Percentiles rank a stretch among this genome's conserved stretches.
These are phyloP conservation scores for Plasmodium falciparum DNA, from an alignment of 169 alveolate species.

Conservation along the genomic window DNA sequence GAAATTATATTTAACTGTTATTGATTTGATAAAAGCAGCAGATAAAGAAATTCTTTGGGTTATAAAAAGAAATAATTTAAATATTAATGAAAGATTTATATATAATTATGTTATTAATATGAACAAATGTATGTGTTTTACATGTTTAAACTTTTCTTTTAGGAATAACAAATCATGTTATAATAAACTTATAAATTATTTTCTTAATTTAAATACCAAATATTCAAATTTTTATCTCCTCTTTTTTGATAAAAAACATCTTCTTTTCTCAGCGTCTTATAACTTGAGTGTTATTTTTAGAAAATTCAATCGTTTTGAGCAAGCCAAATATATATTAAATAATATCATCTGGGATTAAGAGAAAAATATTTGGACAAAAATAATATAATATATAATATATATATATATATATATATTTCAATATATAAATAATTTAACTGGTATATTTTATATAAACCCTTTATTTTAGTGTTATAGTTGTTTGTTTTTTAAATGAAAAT, in stretches of 20 bases:
- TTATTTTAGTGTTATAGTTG: not conserved
- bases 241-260: conserved; percentile 60
- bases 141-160: conserved; percentile 30
- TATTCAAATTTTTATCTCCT: conserved; percentile 63
- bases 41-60: conserved; percentile 43
- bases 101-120: conserved; percentile 55
- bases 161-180: not conserved
- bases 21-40: conserved; percentile 33
- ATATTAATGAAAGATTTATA: conserved; percentile 35
- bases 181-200: conserved; percentile 28
- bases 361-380: not conserved
- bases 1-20: conserved; percentile 56
- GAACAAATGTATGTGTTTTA: conserved; percentile 74
- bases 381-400: not conserved
- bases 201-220: conserved; percentile 31
- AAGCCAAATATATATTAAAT: conserved; percentile 29
- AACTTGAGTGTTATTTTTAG: conserved; percentile 55
- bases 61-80: conserved; percentile 20
- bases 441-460: not conserved
- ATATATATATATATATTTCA: not conserved
- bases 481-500: not conserved
- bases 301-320: conserved; percentile 53
- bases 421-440: not conserved
- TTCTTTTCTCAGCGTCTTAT: conserved; percentile 69
- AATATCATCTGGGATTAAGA: conserved; percentile 64